Conservation (phyloP, 768 basidiomycete species). For the Mycena kentingensis region DNA sequence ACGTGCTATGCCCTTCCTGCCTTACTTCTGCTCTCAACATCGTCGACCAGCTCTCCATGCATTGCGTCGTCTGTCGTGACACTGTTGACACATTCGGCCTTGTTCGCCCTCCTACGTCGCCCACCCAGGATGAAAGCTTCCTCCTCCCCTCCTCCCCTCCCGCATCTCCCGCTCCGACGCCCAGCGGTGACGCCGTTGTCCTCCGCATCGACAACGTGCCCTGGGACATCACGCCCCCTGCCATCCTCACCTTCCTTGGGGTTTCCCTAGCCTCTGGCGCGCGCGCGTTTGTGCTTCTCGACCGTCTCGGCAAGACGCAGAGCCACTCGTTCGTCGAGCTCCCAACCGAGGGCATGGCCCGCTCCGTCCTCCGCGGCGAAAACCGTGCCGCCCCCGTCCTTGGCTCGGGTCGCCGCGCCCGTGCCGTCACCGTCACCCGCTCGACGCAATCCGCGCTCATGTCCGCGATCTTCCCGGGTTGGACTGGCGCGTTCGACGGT, state of each 20-base stretch:
- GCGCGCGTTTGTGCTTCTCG: constrained; percentile 77
- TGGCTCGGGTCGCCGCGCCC: constrained; percentile 74
- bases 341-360: constrained; percentile 58
- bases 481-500: constrained; percentile 76
- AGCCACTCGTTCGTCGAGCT: constrained; percentile 86
- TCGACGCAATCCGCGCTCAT: constrained; percentile 82
- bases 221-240: constrained; percentile 86
- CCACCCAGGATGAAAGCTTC: constrained; percentile 18
- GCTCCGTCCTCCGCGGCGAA: constrained; percentile 65
- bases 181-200: constrained; percentile 51
- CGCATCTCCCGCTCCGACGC: constrained; percentile 11
- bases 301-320: constrained; percentile 79
- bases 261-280: constrained; percentile 67
- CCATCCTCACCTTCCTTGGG: constrained; percentile 67
- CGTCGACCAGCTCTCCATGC: constrained; percentile 87
- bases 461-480: constrained; percentile 81
- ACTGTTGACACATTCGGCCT: constrained; percentile 73
- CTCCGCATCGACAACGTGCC: constrained; percentile 87
- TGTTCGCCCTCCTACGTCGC: constrained; percentile 25
- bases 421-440: constrained; percentile 82
- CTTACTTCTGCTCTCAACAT: constrained; percentile 87
- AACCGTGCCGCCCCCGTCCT: constrained; percentile 55
- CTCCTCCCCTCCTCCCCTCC: constrained; percentile 18
- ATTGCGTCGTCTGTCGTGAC: constrained; percentile 76
- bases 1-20: constrained; percentile 78